Evolutionary conservation across 2,329 filamentous ascomycete species (phyloP), one percentile per base, ranked within the genome.

Genomic region (Karstenula rhodostoma): DNA sequence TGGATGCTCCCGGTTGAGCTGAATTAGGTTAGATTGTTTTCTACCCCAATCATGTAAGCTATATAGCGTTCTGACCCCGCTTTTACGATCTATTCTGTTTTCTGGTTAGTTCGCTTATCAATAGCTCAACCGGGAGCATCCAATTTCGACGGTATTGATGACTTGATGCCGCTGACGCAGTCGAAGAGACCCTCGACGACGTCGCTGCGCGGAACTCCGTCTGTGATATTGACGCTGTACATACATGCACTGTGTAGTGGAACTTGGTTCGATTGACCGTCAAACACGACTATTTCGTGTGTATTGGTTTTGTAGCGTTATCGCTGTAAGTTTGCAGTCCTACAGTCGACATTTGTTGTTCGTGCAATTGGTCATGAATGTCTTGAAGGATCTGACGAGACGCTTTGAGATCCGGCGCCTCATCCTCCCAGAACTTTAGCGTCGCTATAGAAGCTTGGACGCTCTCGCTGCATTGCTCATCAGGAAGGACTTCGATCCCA

Each of bases 371-470:
- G 12, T 22, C 7, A 17, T 42, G 27, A 13, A 52, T 29, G 23
- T 42, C 35, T 8, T 52, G 22, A 5, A 52, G n/a, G 25, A 52
- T 42, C 22, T 27, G 33, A 25, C 49, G 49, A 3, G 49, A 52
- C 9, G 49, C 35, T 29, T 52, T 52, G 2, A 68, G 47, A 48
- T 67, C 66, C 4, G 66, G 62, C 13, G 66, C 60, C 53, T 68
- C 66, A 10, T 49, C 19, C 35, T 68, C 67, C 65, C 67, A 68
- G 29, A 65, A 67, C 19, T 57, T 44, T n/a, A 69, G 47, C 4
- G 49, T 60, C 2, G 67, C 59, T 4, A 67, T 40, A 4, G 55
- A 60, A n/a, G 27, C 48, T 25, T 59, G 43, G 12, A 68, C 23
- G 22, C 52, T 56, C 19, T 56, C 37, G 9, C 35, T 33, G 12